Evolutionary conservation across 108 stramenopile genomes (phyloP).

Genomic region (Phaeodactylum tricornutum): DNA sequence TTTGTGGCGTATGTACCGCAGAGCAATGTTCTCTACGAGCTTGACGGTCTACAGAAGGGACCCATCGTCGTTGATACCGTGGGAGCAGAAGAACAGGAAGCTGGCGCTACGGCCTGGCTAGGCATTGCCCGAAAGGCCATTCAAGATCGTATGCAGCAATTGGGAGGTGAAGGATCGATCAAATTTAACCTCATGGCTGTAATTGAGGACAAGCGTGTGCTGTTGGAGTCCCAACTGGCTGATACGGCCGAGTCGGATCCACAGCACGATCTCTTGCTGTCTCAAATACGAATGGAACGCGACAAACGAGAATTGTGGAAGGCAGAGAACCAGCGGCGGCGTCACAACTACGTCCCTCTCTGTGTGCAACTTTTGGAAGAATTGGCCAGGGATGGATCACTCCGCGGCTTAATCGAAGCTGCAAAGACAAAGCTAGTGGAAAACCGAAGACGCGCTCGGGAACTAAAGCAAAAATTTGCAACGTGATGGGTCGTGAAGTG

Average conservation of each 20-base stretch:
- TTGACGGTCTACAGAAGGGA: constrained; percentile 88
- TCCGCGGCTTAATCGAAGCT: constrained; percentile 28
- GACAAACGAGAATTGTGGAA: constrained; percentile 63
- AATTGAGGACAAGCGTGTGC: constrained; percentile 54
- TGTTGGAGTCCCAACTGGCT: constrained; percentile 30
- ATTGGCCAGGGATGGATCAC: constrained; percentile 49
- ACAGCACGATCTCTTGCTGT: constrained; percentile 16
- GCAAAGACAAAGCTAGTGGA: too few species aligned
- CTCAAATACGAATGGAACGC: constrained; percentile 45
- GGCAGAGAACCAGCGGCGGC: constrained; percentile 67
- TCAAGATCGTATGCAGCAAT: constrained; percentile 54
- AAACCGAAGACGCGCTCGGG: too few species aligned
- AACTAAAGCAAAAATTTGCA: too few species aligned
- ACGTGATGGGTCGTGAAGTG: too few species aligned
- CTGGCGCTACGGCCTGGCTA: constrained; percentile 41
- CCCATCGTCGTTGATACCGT: constrained; percentile 68
- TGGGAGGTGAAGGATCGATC: constrained; percentile 50
- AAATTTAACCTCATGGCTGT: constrained; percentile 94
- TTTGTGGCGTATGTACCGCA: constrained; percentile 89
- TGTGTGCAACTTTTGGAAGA: constrained; percentile 59
- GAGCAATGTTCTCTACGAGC: constrained; percentile 78
- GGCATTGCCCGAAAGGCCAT: constrained; percentile 66
- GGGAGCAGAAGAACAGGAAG: constrained; percentile 6
- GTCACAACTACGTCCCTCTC: constrained; percentile 72
- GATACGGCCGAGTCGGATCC: constrained; percentile 1